These are phyloP conservation scores for Monosporozyma servazzii DNA, from an alignment of 805 yeast genomes.

Conservation along the genomic window DNA sequence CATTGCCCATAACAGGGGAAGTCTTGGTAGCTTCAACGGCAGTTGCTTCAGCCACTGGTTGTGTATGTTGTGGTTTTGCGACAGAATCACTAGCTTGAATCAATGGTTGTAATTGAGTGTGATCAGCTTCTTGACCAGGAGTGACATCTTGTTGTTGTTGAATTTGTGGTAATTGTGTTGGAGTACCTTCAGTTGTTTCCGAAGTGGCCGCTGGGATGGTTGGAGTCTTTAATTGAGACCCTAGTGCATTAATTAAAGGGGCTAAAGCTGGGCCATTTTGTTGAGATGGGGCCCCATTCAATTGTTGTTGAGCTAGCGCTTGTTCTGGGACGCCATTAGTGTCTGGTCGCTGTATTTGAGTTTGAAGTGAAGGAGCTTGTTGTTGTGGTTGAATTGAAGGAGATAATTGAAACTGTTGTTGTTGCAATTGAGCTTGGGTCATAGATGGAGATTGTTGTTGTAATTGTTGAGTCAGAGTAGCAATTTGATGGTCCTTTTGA, in stretches of 20 bases:
- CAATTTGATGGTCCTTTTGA: constrained; percentile 55
- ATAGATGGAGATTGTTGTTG: constrained; percentile 12
- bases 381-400: background rate
- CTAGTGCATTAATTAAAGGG: constrained; percentile 11
- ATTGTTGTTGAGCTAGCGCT: constrained; percentile 1
- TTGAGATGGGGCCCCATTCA: background rate
- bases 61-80: background rate
- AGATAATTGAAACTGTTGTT: constrained; percentile 5
- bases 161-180: background rate
- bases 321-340: background rate
- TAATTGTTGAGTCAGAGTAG: constrained; percentile 35
- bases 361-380: constrained; percentile 14
- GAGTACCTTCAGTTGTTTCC: background rate
- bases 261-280: constrained; percentile 11
- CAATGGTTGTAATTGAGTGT: constrained; percentile 1
- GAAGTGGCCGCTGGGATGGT: background rate
- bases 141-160: background rate
- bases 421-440: constrained; percentile 19
- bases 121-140: background rate
- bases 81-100: background rate
- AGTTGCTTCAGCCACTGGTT: background rate
- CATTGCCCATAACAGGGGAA: background rate
- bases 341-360: constrained; percentile 2
- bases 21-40: constrained; percentile 5
- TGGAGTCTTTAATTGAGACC: constrained; percentile 9